Evolutionary conservation across 2,329 filamentous ascomycete genomes (phyloP).

Genomic region (Sarocladium brachiariae): DNA sequence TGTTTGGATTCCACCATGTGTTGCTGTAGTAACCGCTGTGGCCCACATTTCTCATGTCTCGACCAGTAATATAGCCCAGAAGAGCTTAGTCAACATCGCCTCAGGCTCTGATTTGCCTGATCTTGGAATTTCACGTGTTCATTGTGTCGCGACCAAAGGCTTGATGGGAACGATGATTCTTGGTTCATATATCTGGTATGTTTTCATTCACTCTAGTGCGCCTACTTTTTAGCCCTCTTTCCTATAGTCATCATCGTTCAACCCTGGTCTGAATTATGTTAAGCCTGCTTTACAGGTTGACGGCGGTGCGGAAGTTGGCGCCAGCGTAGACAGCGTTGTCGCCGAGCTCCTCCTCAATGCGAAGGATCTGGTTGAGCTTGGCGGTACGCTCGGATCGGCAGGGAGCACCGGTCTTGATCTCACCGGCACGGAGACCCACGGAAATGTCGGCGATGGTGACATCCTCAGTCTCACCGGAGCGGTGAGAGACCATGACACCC

Average conservation of each 20-base stretch:
- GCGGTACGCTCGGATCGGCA: conserved; percentile 95
- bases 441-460: conserved; percentile 98
- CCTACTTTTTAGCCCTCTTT: not conserved
- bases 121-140: no score
- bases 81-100: not conserved
- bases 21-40: conserved; percentile 11
- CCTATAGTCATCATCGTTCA: conserved; percentile 1
- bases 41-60: not conserved
- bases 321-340: conserved; percentile 88
- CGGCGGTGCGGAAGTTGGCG: conserved; percentile 80
- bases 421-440: conserved; percentile 89
- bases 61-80: not conserved
- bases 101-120: no score
- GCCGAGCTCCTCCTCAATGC: conserved; percentile 98
- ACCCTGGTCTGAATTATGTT: not conserved
- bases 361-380: conserved; percentile 99
- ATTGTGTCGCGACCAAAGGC: no score
- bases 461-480: conserved; percentile 98
- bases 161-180: not conserved
- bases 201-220: conserved; percentile 5
- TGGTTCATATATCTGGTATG: not conserved
- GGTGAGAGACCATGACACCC: conserved; percentile 99
- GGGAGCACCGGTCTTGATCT: conserved; percentile 99
- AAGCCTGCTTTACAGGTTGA: conserved; percentile 64
- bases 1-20: conserved; percentile 7